A percentile compares a stretch with the other conserved stretches of the same genome.
Conservation (phyloP, 306 rosid species). For the Vigna angularis region DNA sequence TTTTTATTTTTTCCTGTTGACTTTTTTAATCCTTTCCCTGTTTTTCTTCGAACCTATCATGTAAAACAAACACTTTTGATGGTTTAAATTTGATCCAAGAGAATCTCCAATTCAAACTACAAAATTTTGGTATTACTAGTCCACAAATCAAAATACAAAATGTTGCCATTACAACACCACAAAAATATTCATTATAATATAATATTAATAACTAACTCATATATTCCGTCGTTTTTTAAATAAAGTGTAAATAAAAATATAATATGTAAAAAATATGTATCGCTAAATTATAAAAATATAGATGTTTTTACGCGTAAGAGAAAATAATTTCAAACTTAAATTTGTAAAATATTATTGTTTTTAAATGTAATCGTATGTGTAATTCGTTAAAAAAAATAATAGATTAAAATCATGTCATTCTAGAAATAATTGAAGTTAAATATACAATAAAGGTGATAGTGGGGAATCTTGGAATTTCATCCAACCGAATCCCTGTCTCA, state of each 20-base stretch:
- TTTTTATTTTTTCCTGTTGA: conserved; percentile 7
- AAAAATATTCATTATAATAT: background rate
- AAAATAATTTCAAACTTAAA: background rate
- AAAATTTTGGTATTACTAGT: background rate
- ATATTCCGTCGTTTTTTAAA: no score
- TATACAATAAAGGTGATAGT: background rate
- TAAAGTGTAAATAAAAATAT: no score
- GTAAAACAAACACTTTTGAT: conserved; percentile 38
- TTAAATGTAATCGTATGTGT: background rate
- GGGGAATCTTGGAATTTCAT: conserved; percentile 22
- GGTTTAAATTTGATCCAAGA: conserved; percentile 41
- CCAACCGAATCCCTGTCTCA: conserved; percentile 29
- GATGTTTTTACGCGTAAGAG: no score
- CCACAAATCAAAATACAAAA: conserved; percentile 14
- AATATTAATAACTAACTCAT: background rate
- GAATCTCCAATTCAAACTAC: conserved; percentile 2
- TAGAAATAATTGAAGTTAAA: background rate
- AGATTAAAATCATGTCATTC: background rate
- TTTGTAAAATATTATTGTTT: background rate
- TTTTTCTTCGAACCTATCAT: conserved; percentile 38
- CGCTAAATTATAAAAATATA: no score
- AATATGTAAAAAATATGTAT: no score
- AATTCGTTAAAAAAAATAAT: background rate
- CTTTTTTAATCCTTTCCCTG: conserved; percentile 17
- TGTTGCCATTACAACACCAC: background rate